phyloP scores from a whole-genome alignment of 2,329 filamentous ascomycete genomes.

The Aspergillus costaricaensis region DNA sequence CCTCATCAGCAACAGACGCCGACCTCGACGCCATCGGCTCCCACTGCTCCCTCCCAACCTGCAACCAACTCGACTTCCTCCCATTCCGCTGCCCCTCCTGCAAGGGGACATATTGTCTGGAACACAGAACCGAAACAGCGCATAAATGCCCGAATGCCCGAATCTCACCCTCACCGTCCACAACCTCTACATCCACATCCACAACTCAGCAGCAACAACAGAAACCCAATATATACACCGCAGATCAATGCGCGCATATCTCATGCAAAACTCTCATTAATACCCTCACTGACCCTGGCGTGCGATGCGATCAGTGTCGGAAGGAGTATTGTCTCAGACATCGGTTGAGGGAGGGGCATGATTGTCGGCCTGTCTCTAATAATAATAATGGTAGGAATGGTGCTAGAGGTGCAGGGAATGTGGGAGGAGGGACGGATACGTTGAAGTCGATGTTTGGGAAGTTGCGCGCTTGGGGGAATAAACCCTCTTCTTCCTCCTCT shows the following conservation, averaged over 20 bases:
- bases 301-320: conserved; percentile 53
- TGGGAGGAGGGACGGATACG: conserved; percentile 51
- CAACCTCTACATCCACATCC: conserved; percentile 30
- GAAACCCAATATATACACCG: conserved; percentile 59
- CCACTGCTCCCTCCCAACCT: conserved; percentile 89
- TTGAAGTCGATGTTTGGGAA: conserved; percentile 74
- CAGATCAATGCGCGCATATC: conserved; percentile 53
- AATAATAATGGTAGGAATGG: conserved; percentile 25
- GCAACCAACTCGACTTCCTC: conserved; percentile 92
- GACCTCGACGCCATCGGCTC: conserved; percentile 84
- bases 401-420: not conserved
- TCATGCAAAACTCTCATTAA: conserved; percentile 56
- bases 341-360: conserved; percentile 67
- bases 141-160: conserved; percentile 69
- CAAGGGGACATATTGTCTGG: conserved; percentile 80
- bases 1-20: conserved; percentile 49
- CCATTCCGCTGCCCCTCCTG: conserved; percentile 94
- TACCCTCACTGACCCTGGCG: conserved; percentile 52
- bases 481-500: conserved; percentile 53
- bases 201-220: conserved; percentile 30
- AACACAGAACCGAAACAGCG: conserved; percentile 82
- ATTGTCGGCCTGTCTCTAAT: conserved; percentile 68
- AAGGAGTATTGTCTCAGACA: conserved; percentile 55
- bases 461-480: conserved; percentile 76
- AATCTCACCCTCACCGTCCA: conserved; percentile 16